Conservation (phyloP, 164 flowering plant genomes). For the Stephania cephalantha region DNA sequence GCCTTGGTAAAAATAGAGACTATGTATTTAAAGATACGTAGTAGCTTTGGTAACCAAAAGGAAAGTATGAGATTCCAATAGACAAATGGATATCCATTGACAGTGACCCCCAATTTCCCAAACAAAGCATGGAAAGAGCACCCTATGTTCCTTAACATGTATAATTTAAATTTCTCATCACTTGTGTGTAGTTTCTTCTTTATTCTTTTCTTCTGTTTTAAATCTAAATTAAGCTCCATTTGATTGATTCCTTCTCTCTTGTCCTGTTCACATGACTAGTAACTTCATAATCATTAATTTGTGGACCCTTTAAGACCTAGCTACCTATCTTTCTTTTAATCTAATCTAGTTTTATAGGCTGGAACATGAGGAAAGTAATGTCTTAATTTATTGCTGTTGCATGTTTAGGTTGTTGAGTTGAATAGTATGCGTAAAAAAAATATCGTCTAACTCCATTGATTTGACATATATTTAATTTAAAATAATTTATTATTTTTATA, state of each 20-base stretch:
- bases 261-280: background rate
- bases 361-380: background rate
- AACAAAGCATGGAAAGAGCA: background rate
- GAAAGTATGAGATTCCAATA: constrained; percentile 16
- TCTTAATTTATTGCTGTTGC: background rate
- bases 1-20: background rate
- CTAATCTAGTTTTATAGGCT: background rate
- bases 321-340: background rate
- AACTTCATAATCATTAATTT: background rate
- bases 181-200: background rate
- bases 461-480: background rate
- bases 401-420: background rate
- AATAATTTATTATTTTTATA: too few species aligned
- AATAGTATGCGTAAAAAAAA: too few species aligned
- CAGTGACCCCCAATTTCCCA: constrained; percentile 11
- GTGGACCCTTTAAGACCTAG: background rate
- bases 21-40: background rate
- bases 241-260: background rate
- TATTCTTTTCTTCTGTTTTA: background rate
- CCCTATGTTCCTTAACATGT: background rate
- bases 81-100: constrained; percentile 15
- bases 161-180: background rate
- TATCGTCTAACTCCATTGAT: background rate
- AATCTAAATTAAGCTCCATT: background rate
- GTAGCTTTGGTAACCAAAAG: constrained; percentile 5